Evolutionary conservation across 176 grass and related monocot genomes (phyloP), one percentile per base, ranked within the genome.

Genomic region (Aegilops sharonensis): DNA sequence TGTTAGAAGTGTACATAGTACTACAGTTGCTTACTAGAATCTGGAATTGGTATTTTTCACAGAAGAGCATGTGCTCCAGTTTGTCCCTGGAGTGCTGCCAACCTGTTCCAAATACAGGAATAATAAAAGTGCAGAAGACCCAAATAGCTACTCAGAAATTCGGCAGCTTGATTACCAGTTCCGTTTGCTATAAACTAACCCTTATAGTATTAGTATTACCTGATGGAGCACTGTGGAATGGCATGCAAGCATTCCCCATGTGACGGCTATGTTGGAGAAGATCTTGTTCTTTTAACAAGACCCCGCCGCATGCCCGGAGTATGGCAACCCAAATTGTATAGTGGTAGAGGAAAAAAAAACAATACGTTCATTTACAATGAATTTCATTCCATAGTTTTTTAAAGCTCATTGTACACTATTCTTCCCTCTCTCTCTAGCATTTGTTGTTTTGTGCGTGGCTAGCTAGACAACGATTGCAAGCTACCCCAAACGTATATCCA

Each of bases 381-480:
- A 73, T 25, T 17, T 9, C 23, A 75, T 18, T 27, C 42, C 2
- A 75, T 23, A 37, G 17, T 20, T 37, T 37, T 36, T 21, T 37
- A 70, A 32, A 21, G 20, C 34, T 4, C 34, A 70, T 10, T 36
- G 3, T 36, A 34, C 14, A 18, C 6, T 18, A 32, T 31, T 32
- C 12, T 20, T 23, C 13, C 18, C 65, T 68, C 65, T 6, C 14
- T 21, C 35, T 36, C 5, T 15, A 60, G 35, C 11, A 72, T 45
- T 65, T 82, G 69, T 75, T 76, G 4, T 54, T 42, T 82, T 52
- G 60, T 67, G 30, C 21, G 8, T 77, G 25, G n/a, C 5, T 56
- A 8, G 20, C 50, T 77, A 82, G 78, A 27, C 29, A 90, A 86
- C 42, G 67, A 89, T 31, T 57, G 42, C 40, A 83, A 90, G 65